Evolutionary conservation across 192 early-diverging fungal genomes (phyloP).

Genomic region (Coemansia sp.): DNA sequence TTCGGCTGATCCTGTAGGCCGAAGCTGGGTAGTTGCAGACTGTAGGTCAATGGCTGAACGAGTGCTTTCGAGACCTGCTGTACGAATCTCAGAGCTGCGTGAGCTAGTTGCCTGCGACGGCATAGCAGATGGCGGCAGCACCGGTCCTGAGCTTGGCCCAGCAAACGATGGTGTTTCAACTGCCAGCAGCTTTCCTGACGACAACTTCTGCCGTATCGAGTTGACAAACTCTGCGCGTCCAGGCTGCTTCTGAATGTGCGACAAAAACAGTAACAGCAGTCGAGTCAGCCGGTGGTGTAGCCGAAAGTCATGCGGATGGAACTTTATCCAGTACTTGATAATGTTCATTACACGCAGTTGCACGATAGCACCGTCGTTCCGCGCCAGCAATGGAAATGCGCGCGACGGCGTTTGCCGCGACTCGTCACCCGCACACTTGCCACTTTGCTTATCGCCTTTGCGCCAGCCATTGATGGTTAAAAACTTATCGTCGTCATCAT

Average conservation of each 20-base stretch:
- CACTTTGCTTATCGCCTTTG: neutral
- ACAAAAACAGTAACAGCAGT: slow-evolving; percentile 50
- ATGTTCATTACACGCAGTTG: slow-evolving; percentile 81
- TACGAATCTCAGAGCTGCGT: slow-evolving; percentile 29
- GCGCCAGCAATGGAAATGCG: slow-evolving; percentile 29
- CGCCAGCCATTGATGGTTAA: slow-evolving; percentile 52
- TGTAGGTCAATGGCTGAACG: slow-evolving; percentile 45
- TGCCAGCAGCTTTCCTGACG: slow-evolving; percentile 44
- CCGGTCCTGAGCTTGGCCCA: neutral
- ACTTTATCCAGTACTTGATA: slow-evolving; percentile 87
- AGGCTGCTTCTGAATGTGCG: slow-evolving; percentile 53
- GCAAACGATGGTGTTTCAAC: slow-evolving; percentile 38
- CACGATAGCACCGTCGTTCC: slow-evolving; percentile 56
- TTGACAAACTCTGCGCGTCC: slow-evolving; percentile 54
- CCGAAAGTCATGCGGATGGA: slow-evolving; percentile 63
- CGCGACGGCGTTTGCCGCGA: slow-evolving; percentile 2
- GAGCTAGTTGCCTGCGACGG: slow-evolving; percentile 34
- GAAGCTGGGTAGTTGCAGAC: neutral
- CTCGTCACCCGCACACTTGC: slow-evolving; percentile 7
- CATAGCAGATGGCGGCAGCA: slow-evolving; percentile 14
- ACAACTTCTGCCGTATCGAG: slow-evolving; percentile 46
- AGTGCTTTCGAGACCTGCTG: slow-evolving; percentile 20
- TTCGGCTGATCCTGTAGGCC: neutral
- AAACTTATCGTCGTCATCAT: slow-evolving; percentile 17
- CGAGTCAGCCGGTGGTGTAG: slow-evolving; percentile 49